Evolutionary conservation across 2,329 filamentous ascomycete genomes (phyloP).

Genomic region (Magnaporthiopsis incrustans): DNA sequence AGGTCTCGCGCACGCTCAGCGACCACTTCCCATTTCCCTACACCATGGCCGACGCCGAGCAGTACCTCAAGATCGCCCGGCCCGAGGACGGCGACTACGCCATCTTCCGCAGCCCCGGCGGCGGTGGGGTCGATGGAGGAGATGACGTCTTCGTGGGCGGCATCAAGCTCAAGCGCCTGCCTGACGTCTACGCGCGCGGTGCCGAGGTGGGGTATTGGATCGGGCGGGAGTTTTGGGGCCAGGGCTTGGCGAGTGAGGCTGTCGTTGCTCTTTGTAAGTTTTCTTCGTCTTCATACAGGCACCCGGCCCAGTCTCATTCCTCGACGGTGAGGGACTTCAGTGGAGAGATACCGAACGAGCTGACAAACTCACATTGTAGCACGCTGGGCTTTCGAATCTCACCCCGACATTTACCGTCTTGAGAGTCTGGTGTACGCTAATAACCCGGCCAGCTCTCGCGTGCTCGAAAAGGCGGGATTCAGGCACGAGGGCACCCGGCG

Average conservation of each 20-base stretch:
- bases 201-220: slow-evolving; percentile 44
- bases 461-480: slow-evolving; percentile 36
- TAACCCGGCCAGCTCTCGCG: slow-evolving; percentile 33
- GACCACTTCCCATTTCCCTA: slow-evolving; percentile 40
- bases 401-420: slow-evolving; percentile 31
- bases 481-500: slow-evolving; percentile 34
- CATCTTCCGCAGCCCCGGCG: slow-evolving; percentile 4
- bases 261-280: slow-evolving; percentile 22
- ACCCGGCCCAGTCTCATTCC: not conserved
- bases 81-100: slow-evolving; percentile 21
- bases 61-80: slow-evolving; percentile 18
- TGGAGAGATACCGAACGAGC: not conserved
- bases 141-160: slow-evolving; percentile 29
- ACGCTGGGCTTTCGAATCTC: slow-evolving; percentile 35
- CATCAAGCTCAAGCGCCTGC: slow-evolving; percentile 28
- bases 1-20: slow-evolving; percentile 31
- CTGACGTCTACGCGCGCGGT: slow-evolving; percentile 32
- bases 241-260: slow-evolving; percentile 35
- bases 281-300: not conserved
- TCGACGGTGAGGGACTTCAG: not conserved
- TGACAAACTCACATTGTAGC: slow-evolving; percentile 5
- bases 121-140: slow-evolving; percentile 19
- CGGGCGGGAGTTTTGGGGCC: slow-evolving; percentile 33
- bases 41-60: slow-evolving; percentile 28
- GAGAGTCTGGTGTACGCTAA: slow-evolving; percentile 28